These are phyloP conservation scores for Leccinum subfulvum DNA, from an alignment of 1,284 basidiomycete genomes.

Conservation along the genomic window DNA sequence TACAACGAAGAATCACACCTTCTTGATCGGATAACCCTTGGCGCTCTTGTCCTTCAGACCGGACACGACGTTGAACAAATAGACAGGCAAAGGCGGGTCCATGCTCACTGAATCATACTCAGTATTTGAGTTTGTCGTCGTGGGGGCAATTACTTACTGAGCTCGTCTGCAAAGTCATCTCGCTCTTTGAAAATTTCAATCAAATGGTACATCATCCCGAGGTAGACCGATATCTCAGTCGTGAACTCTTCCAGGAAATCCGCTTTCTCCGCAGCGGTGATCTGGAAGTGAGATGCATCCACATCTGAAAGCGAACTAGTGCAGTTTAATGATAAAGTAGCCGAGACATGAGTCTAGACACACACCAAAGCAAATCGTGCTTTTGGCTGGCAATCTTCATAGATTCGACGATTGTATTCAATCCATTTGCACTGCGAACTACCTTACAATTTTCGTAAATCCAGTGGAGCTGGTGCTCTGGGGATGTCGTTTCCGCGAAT, in stretches of 20 bases:
- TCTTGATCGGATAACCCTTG: conserved; percentile 95
- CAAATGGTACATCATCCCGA: conserved; percentile 91
- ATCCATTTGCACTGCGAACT: conserved; percentile 81
- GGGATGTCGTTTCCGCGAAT: conserved; percentile 87
- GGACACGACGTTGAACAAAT: conserved; percentile 87
- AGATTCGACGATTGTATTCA: conserved; percentile 82
- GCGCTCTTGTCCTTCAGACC: conserved; percentile 91
- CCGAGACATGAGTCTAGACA: conserved; percentile 6
- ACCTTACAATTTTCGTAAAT: conserved; percentile 92
- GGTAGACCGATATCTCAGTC: conserved; percentile 87
- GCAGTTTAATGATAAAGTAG: conserved; percentile 7
- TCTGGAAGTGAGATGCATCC: conserved; percentile 67
- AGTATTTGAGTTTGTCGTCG: conserved; percentile 11
- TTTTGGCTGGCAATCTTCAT: conserved; percentile 89
- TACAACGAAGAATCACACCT: conserved; percentile 48
- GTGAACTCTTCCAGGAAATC: conserved; percentile 86
- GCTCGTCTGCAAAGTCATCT: conserved; percentile 90
- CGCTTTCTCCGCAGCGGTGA: conserved; percentile 66
- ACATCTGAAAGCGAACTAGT: conserved; percentile 68
- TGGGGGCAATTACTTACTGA: conserved; percentile 63
- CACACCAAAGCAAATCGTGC: conserved; percentile 80
- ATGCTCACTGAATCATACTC: conserved; percentile 71
- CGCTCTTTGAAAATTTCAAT: conserved; percentile 90
- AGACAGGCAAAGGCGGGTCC: conserved; percentile 91
- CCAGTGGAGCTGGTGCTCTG: conserved; percentile 94